Percentiles rank a stretch among this genome's conserved stretches.
phyloP scores from a whole-genome alignment of 306 rosid genomes.

The Rubus idaeus region DNA sequence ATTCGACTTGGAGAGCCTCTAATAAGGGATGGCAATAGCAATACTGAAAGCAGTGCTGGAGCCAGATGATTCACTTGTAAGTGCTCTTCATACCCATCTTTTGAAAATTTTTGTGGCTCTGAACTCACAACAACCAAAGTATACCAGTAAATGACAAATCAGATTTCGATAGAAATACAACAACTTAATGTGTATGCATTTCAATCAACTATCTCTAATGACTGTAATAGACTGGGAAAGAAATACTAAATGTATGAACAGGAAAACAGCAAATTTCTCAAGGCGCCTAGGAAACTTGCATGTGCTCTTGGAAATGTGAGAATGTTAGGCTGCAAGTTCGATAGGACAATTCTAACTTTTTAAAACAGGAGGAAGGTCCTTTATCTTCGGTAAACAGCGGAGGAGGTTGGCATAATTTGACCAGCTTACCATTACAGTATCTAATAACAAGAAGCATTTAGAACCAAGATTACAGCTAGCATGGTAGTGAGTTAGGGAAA shows the following conservation, averaged over 20 bases:
- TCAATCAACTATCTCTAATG: not conserved
- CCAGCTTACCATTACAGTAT: not conserved
- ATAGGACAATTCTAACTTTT: not conserved
- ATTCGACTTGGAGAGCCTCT: conserved; percentile 96
- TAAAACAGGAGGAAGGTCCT: not conserved
- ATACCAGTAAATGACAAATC: conserved; percentile 18
- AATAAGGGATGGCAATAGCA: conserved; percentile 92
- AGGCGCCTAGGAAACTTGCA: not conserved
- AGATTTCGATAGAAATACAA: not conserved
- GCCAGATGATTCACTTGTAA: conserved; percentile 97
- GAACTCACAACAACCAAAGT: conserved; percentile 29
- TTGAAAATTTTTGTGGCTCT: conserved; percentile 88
- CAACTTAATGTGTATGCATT: not conserved
- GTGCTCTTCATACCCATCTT: conserved; percentile 92
- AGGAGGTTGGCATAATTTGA: not conserved
- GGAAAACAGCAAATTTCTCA: not conserved
- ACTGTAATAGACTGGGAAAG: not conserved
- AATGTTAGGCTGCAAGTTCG: not conserved
- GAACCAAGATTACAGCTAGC: not conserved
- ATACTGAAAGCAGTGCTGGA: conserved; percentile 82
- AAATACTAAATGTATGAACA: not conserved
- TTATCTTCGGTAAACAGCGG: not conserved
- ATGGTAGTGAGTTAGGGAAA: not conserved
- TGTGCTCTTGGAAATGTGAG: not conserved
- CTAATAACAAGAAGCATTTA: not conserved